phyloP scores from a whole-genome alignment of 352 stramenopile species.

The Pythium sukuiense region DNA sequence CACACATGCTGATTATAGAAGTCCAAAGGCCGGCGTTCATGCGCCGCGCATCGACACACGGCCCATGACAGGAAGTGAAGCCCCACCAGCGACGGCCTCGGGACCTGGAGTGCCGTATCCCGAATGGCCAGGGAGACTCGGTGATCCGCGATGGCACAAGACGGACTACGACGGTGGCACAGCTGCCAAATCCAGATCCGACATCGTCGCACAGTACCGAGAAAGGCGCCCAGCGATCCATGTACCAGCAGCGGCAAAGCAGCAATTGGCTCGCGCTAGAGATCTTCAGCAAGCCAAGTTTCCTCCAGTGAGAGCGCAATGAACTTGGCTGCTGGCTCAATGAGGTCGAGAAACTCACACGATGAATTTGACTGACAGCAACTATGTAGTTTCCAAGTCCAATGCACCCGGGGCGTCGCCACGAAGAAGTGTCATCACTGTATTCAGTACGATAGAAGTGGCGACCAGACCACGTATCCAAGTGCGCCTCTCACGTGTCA shows the following conservation, averaged over 20 bases:
- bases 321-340: too few relatives aligned
- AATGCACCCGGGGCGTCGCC: constrained; percentile 41
- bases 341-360: too few relatives aligned
- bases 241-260: not conserved
- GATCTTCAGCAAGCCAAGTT: constrained; percentile 2
- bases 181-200: constrained; percentile 27
- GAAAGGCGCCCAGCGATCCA: constrained; percentile 15
- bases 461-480: too few relatives aligned
- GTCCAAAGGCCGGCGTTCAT: not conserved
- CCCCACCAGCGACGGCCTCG: constrained; percentile 13
- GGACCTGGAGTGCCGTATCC: constrained; percentile 38
- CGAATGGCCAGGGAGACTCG: constrained; percentile 60
- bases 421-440: constrained; percentile 73
- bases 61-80: constrained; percentile 14
- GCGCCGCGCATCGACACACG: not conserved
- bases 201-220: constrained; percentile 48
- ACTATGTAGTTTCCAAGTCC: constrained; percentile 57
- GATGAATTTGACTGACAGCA: constrained; percentile 19
- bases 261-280: constrained; percentile 11
- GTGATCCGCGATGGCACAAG: constrained; percentile 39
- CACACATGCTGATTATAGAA: not conserved
- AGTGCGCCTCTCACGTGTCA: not conserved
- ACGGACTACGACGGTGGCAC: constrained; percentile 13
- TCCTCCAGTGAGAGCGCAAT: not conserved
- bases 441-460: constrained; percentile 42